Evolutionary conservation across 345 rosid species (phyloP).

Genomic region (Ricinus communis): DNA sequence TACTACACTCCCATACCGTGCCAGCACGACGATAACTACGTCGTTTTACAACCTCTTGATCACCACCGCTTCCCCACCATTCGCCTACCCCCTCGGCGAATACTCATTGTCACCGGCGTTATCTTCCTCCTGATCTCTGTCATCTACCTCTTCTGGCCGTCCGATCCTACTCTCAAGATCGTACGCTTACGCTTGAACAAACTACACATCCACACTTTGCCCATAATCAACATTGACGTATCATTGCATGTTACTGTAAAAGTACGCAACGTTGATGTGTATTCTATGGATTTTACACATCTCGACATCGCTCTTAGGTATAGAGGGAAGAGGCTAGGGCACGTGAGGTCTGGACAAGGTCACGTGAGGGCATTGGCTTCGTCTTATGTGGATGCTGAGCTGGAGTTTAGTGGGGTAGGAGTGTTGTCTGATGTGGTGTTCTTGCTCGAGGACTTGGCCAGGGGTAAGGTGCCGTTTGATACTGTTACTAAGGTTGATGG

Average conservation of each 20-base stretch:
- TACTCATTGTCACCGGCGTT: conserved; percentile 16
- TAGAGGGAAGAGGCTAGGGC: conserved; percentile 73
- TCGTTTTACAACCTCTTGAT: conserved; percentile 22
- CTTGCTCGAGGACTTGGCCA: conserved; percentile 46
- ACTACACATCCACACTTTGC: conserved; percentile 48
- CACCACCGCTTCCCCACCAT: not conserved
- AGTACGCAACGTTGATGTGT: conserved; percentile 67
- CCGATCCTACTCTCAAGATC: conserved; percentile 62
- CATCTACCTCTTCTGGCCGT: conserved; percentile 65
- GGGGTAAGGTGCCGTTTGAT: conserved; percentile 39
- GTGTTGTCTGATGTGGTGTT: conserved; percentile 55
- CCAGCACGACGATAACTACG: conserved; percentile 29
- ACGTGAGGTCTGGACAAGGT: conserved; percentile 51
- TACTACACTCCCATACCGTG: conserved; percentile 27
- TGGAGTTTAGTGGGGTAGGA: conserved; percentile 56
- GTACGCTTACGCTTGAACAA: conserved; percentile 48
- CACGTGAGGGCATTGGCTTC: conserved; percentile 65
- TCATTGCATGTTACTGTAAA: conserved; percentile 50
- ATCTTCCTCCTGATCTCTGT: conserved; percentile 37
- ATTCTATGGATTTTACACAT: conserved; percentile 53
- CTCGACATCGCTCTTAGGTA: conserved; percentile 59
- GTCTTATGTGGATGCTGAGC: conserved; percentile 62
- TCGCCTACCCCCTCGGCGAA: conserved; percentile 20
- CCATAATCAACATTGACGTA: conserved; percentile 50
- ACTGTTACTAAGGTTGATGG: conserved; percentile 64